Evolutionary conservation across 1,284 basidiomycete species (phyloP).

Genomic region (Heterobasidion occidentale): DNA sequence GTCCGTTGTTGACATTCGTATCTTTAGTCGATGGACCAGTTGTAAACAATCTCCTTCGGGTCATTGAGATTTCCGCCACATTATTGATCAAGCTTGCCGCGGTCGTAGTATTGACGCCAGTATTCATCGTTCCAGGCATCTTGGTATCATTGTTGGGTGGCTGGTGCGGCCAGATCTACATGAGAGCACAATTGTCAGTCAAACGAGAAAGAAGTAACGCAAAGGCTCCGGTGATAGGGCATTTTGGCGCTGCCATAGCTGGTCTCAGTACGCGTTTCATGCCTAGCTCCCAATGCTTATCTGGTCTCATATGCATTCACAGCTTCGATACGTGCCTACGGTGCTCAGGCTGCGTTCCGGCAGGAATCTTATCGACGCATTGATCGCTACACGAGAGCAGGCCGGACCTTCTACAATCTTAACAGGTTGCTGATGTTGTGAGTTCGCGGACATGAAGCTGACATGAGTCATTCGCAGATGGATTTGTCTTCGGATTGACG

Average conservation of each 20-base stretch:
- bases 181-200: conserved; percentile 68
- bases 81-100: conserved; percentile 35
- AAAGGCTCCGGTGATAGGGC: conserved; percentile 57
- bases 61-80: conserved; percentile 21
- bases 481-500: conserved; percentile 46
- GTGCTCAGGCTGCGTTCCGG: conserved; percentile 39
- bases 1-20: background rate
- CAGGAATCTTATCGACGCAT: conserved; percentile 37
- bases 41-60: conserved; percentile 14
- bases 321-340: conserved; percentile 60
- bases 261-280: conserved; percentile 48
- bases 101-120: conserved; percentile 39
- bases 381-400: conserved; percentile 38
- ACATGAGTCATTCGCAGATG: conserved; percentile 28
- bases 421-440: conserved; percentile 31
- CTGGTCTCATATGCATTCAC: background rate
- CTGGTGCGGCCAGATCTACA: conserved; percentile 46
- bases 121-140: conserved; percentile 31
- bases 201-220: conserved; percentile 74
- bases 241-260: conserved; percentile 61
- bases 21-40: conserved; percentile 24
- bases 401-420: conserved; percentile 44
- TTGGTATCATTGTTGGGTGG: conserved; percentile 36
- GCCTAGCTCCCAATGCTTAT: background rate
- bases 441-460: background rate